phyloP scores from a whole-genome alignment of 2,329 filamentous ascomycete genomes.

The Pseudocercospora vitis region DNA sequence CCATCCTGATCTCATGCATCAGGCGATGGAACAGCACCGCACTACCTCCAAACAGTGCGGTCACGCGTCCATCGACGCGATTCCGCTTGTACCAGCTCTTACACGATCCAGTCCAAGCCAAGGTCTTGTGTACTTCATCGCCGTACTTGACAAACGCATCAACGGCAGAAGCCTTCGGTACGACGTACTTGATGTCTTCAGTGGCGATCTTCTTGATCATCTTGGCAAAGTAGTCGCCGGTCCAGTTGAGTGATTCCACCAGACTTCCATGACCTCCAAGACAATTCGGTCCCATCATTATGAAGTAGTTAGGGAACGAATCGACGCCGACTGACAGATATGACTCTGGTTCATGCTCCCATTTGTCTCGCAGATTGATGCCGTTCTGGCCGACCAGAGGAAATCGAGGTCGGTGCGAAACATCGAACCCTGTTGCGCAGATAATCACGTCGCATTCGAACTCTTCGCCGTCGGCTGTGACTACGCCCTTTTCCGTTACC shows the following conservation, averaged over 20 bases:
- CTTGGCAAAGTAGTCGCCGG: constrained; percentile 48
- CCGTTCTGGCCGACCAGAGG: constrained; percentile 30
- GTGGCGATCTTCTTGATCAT: constrained; percentile 33
- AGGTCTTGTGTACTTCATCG: constrained; percentile 12
- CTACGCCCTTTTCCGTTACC: constrained; percentile 40
- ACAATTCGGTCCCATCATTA: constrained; percentile 23
- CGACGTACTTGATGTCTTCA: constrained; percentile 10
- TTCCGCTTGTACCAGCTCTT: constrained; percentile 8
- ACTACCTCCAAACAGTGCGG: constrained; percentile 12
- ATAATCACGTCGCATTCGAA: constrained; percentile 37
- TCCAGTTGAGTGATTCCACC: constrained; percentile 19
- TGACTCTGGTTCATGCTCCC: constrained; percentile 40
- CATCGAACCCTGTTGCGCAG: constrained; percentile 41
- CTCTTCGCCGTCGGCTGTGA: constrained; percentile 38
- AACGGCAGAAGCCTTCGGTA: neutral
- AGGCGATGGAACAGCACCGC: constrained; percentile 4
- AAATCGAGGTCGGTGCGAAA: constrained; percentile 32
- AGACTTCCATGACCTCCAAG: constrained; percentile 18
- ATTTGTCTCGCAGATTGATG: constrained; percentile 38
- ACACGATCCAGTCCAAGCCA: constrained; percentile 1
- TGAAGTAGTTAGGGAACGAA: constrained; percentile 35
- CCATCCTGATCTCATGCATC: constrained; percentile 8
- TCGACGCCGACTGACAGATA: constrained; percentile 30
- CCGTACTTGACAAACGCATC: constrained; percentile 5
- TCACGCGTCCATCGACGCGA: constrained; percentile 3